These are phyloP conservation scores for Glycine latifolia DNA, from an alignment of 306 rosid genomes.

Conservation along the genomic window DNA sequence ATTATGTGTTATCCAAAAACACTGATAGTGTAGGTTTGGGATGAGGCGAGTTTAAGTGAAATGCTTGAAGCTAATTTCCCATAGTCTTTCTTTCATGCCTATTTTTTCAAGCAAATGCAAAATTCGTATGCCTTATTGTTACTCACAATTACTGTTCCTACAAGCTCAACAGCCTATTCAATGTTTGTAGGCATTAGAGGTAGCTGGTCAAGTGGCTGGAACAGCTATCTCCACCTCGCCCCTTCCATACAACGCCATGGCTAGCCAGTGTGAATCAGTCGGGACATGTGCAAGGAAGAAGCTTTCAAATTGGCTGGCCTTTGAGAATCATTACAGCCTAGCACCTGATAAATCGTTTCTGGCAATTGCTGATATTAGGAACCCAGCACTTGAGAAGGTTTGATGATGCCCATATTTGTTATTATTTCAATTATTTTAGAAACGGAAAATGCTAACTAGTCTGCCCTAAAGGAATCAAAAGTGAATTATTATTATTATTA, in stretches of 20 bases:
- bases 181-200: constrained; percentile 83
- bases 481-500: too few species aligned
- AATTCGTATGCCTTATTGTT: background rate
- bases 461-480: too few species aligned
- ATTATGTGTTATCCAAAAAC: too few species aligned
- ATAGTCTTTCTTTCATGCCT: background rate
- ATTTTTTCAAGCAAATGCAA: constrained; percentile 16
- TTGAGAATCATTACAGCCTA: constrained; percentile 64
- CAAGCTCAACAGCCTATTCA: constrained; percentile 12
- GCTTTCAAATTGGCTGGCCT: constrained; percentile 89
- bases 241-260: constrained; percentile 90
- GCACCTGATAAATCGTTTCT: constrained; percentile 51
- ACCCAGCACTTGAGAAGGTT: constrained; percentile 64
- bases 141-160: background rate
- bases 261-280: constrained; percentile 94
- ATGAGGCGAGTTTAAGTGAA: background rate
- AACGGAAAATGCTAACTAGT: background rate
- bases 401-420: constrained; percentile 27
- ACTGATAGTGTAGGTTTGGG: background rate
- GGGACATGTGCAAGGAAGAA: constrained; percentile 91
- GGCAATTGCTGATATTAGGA: constrained; percentile 49
- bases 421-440: constrained; percentile 7
- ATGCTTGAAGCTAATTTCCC: background rate
- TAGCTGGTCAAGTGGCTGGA: constrained; percentile 96
- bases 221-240: constrained; percentile 79